phyloP scores from a whole-genome alignment of 2,329 filamentous ascomycete species.

The Thelonectria rubi region DNA sequence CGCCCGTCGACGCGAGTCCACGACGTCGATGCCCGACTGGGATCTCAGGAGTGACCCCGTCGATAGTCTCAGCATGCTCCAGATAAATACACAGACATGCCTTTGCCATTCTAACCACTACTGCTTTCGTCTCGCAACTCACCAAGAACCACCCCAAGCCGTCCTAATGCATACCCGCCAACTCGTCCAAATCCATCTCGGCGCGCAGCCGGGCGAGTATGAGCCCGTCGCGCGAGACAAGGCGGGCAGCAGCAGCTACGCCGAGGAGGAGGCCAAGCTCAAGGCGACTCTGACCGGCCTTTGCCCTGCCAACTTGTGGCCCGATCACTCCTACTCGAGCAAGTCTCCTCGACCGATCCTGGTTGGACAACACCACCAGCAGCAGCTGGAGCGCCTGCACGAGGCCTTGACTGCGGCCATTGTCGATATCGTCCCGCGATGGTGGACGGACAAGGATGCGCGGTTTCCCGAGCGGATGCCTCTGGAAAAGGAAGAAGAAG shows the following conservation, averaged over 20 bases:
- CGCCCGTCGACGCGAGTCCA: too few relatives aligned
- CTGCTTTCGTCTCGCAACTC: background rate
- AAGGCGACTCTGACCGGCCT: constrained; percentile 31
- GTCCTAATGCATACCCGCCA: constrained; percentile 18
- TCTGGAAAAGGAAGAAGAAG: constrained; percentile 43
- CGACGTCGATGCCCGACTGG: too few relatives aligned
- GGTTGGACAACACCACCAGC: constrained; percentile 42
- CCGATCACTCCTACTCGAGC: constrained; percentile 37
- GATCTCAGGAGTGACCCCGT: too few relatives aligned
- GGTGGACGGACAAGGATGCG: constrained; percentile 49
- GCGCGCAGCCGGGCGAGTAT: constrained; percentile 9
- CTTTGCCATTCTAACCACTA: too few relatives aligned
- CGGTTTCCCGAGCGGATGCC: constrained; percentile 48
- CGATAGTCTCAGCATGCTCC: too few relatives aligned
- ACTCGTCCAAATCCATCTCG: constrained; percentile 37
- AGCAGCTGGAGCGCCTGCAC: constrained; percentile 44
- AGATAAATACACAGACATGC: constrained; percentile 6
- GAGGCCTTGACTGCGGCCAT: constrained; percentile 46
- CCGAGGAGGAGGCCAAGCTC: constrained; percentile 30
- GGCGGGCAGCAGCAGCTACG: constrained; percentile 12
- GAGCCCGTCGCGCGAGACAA: constrained; percentile 10
- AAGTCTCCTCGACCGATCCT: constrained; percentile 49
- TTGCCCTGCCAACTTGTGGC: constrained; percentile 44
- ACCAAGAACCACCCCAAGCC: background rate
- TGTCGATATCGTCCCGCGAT: constrained; percentile 49